These are phyloP conservation scores for Euphorbia pulcherrima DNA, from an alignment of 345 rosid species.

Conservation along the genomic window DNA sequence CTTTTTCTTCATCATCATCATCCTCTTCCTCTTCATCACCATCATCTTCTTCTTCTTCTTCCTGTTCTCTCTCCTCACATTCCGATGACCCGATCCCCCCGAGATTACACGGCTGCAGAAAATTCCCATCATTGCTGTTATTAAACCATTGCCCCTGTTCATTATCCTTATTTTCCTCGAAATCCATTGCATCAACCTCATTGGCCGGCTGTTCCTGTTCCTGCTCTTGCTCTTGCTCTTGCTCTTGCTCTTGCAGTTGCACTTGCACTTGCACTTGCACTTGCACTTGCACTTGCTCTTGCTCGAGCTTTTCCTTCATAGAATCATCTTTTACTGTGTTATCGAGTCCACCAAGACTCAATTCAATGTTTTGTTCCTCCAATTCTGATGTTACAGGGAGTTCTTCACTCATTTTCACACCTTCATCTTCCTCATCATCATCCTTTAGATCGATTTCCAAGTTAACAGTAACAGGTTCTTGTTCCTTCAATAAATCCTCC, in stretches of 20 bases:
- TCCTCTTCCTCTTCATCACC: conserved; percentile 38
- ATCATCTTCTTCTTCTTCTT: conserved; percentile 26
- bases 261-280: too few species aligned
- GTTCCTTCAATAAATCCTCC: conserved; percentile 34
- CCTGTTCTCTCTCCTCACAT: conserved; percentile 23
- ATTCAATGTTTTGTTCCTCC: conserved; percentile 59
- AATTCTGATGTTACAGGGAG: conserved; percentile 29
- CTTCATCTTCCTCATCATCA: conserved; percentile 36
- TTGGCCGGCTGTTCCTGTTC: conserved; percentile 11
- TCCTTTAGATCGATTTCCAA: conserved; percentile 35
- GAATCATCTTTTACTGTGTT: conserved; percentile 23
- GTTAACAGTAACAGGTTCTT: conserved; percentile 6
- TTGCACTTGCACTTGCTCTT: background rate
- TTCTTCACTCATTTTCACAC: conserved; percentile 37
- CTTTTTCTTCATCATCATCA: conserved; percentile 36
- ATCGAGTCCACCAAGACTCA: conserved; percentile 59
- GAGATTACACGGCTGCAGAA: conserved; percentile 44
- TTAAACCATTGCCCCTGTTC: conserved; percentile 39
- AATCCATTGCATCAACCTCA: conserved; percentile 36
- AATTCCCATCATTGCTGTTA: conserved; percentile 31
- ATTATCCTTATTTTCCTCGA: conserved; percentile 42
- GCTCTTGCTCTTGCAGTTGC: too few species aligned
- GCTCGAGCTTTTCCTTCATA: background rate
- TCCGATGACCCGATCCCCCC: conserved; percentile 16
- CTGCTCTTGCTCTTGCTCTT: too few species aligned